Conservation (phyloP, 345 rosid species). For the Carallia pectinifolia region DNA sequence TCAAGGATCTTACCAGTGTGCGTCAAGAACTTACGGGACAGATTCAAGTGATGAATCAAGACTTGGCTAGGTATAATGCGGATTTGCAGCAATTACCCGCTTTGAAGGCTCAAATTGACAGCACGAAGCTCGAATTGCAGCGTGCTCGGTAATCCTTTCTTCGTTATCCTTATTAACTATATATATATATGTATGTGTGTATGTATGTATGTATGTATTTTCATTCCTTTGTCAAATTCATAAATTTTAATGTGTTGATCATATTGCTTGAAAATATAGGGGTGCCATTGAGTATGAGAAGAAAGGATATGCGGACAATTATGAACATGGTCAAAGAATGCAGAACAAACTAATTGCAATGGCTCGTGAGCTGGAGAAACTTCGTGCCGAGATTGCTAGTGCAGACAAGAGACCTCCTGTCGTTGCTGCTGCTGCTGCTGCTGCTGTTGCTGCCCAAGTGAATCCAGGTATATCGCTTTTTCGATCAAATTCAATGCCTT, state of each 20-base stretch:
- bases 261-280: constrained; percentile 32
- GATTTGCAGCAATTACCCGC: constrained; percentile 78
- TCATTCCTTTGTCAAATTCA: background rate
- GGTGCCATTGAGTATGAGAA: constrained; percentile 92
- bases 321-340: constrained; percentile 89
- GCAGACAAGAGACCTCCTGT: constrained; percentile 70
- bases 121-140: constrained; percentile 82
- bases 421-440: constrained; percentile 37
- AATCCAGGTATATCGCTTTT: constrained; percentile 22
- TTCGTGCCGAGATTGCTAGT: constrained; percentile 87
- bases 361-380: constrained; percentile 96
- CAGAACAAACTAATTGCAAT: constrained; percentile 87
- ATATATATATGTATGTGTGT: background rate
- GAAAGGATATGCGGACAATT: constrained; percentile 95
- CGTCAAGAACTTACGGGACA: constrained; percentile 70
- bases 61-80: constrained; percentile 59
- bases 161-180: background rate
- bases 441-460: constrained; percentile 41
- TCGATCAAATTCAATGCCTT: background rate
- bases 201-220: background rate
- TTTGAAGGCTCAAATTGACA: constrained; percentile 71
- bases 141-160: constrained; percentile 63
- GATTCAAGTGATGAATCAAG: constrained; percentile 69
- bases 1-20: constrained; percentile 64
- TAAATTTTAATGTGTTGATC: constrained; percentile 1